Percentiles rank a stretch among this genome's conserved stretches.
Conservation (phyloP, 2,329 filamentous ascomycete genomes). For the Pezizomycotina sp. region DNA sequence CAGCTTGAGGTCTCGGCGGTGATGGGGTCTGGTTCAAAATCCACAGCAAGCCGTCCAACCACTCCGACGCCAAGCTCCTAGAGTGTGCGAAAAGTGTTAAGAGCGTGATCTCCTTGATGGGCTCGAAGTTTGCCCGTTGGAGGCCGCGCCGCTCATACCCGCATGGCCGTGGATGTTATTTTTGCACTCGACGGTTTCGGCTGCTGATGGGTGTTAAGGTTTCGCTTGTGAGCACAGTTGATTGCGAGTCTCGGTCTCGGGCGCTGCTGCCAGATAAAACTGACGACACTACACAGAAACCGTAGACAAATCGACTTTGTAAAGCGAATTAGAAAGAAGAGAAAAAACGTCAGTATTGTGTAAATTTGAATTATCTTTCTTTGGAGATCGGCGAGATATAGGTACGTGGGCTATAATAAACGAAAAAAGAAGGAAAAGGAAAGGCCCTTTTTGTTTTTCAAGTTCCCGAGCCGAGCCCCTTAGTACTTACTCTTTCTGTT, state of each 20-base stretch:
- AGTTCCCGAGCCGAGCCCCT: conserved; percentile 10
- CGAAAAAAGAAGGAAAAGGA: background rate
- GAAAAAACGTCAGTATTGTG: conserved; percentile 14
- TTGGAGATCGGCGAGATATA: too few relatives aligned
- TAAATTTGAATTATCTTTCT: too few relatives aligned
- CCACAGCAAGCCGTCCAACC: conserved; percentile 92
- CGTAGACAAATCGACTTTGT: conserved; percentile 56
- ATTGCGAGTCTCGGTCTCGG: conserved; percentile 28
- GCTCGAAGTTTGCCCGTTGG: conserved; percentile 25
- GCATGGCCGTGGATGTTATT: conserved; percentile 70
- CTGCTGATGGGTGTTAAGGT: conserved; percentile 17
- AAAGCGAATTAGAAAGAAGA: conserved; percentile 13
- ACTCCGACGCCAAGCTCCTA: conserved; percentile 77
- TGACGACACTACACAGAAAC: conserved; percentile 89
- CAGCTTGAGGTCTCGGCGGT: conserved; percentile 88
- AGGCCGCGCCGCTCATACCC: conserved; percentile 26
- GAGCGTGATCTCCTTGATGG: conserved; percentile 50
- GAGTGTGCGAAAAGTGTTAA: conserved; percentile 68
- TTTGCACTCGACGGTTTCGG: conserved; percentile 47
- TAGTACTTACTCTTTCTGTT: conserved; percentile 48
- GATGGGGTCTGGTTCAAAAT: conserved; percentile 88
- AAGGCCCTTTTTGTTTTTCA: too few relatives aligned
- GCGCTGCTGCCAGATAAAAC: conserved; percentile 49
- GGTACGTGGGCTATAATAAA: conserved; percentile 4
- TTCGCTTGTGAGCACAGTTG: conserved; percentile 27